Evolutionary conservation across 1,284 basidiomycete genomes (phyloP).

Genomic region (Pseudozyma thailandica): DNA sequence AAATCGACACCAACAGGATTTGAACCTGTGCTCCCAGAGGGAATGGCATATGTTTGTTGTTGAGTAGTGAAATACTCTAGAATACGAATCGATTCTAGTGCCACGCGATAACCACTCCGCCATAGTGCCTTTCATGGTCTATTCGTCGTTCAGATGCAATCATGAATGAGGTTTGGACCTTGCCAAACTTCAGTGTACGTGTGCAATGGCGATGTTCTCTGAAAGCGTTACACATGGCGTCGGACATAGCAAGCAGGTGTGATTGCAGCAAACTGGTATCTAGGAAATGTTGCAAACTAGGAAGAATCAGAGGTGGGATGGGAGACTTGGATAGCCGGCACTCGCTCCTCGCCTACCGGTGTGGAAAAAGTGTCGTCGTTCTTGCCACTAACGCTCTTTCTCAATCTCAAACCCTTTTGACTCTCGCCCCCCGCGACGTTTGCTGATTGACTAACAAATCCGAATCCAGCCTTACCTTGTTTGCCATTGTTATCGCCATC

Average conservation of each 20-base stretch:
- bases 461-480: constrained; percentile 5
- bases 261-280: too few species aligned
- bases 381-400: constrained; percentile 18
- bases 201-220: too few species aligned
- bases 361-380: background rate
- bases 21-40: constrained; percentile 56
- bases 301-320: constrained; percentile 1
- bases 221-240: background rate
- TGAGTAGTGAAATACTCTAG: constrained; percentile 35
- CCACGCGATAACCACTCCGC: constrained; percentile 57
- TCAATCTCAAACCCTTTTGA: constrained; percentile 20
- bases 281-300: too few species aligned
- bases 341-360: background rate
- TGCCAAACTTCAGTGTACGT: too few species aligned
- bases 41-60: constrained; percentile 43
- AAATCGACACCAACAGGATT: constrained; percentile 51
- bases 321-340: constrained; percentile 37
- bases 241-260: too few species aligned
- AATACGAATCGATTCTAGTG: constrained; percentile 35
- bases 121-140: constrained; percentile 30
- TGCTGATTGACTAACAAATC: constrained; percentile 28
- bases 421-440: constrained; percentile 13
- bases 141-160: too few species aligned
- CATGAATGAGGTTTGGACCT: too few species aligned
- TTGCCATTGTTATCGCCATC: background rate